Conservation (phyloP, 2,329 filamentous ascomycete species). For the Exophiala aquamarina region DNA sequence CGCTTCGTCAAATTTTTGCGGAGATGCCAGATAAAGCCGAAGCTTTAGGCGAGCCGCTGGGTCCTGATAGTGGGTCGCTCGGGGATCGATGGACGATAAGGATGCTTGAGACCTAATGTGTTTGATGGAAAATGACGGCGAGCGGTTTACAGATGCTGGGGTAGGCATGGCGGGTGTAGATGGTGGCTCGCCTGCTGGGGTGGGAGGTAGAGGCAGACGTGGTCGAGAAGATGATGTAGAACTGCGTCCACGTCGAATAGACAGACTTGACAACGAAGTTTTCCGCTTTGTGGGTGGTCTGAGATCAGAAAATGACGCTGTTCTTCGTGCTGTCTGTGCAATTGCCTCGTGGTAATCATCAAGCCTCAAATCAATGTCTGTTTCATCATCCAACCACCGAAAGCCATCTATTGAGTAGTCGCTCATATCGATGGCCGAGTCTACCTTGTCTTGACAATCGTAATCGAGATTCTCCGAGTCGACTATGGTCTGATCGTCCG, state of each 20-base stretch:
- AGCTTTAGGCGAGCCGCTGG: constrained; percentile 85
- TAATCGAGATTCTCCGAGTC: constrained; percentile 28
- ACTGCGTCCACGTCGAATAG: constrained; percentile 58
- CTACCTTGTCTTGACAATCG: constrained; percentile 16
- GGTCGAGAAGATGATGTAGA: constrained; percentile 39
- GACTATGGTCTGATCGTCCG: constrained; percentile 22
- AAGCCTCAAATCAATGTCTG: constrained; percentile 67
- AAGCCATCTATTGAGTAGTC: constrained; percentile 67
- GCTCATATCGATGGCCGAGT: constrained; percentile 42
- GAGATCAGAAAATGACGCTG: constrained; percentile 29
- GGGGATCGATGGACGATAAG: constrained; percentile 62
- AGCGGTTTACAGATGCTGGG: constrained; percentile 29
- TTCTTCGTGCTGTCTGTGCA: constrained; percentile 46
- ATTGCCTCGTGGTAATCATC: constrained; percentile 70
- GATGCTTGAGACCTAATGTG: constrained; percentile 38
- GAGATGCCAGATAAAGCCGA: constrained; percentile 79
- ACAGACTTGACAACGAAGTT: constrained; percentile 68
- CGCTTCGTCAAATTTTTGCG: constrained; percentile 93
- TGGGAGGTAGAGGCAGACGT: constrained; percentile 45
- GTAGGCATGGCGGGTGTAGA: constrained; percentile 31
- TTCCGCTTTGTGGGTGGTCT: constrained; percentile 65
- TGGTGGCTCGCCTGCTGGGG: constrained; percentile 37
- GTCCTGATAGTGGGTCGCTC: constrained; percentile 83
- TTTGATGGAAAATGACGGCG: constrained; percentile 36
- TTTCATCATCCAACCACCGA: constrained; percentile 72